Base-by-base conservation (phyloP, 441 rosid species). In the Erodium trifolium region DNA sequence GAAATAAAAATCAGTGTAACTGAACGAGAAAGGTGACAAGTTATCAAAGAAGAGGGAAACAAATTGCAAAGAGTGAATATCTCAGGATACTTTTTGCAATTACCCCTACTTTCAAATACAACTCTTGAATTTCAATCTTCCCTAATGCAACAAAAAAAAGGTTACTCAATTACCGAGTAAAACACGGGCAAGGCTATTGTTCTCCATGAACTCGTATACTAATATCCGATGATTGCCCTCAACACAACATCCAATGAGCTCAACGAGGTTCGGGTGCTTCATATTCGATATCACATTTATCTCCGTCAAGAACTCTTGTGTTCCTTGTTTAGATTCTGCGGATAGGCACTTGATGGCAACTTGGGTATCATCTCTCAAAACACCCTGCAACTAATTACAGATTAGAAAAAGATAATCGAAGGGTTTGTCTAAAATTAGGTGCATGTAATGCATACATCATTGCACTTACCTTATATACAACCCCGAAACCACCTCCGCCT, bases 401-500 rank as follows among this genome's bases (percentile, higher is more conserved):
- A 60, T 62, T 67, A 39, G 14, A 23, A 14, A 43, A 5, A 12
- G 17, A 66, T 4, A 27, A 53, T 14, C 4, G 14, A 53, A 53
- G 10, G 14, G 39, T 41, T 66, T 4, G 19, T 14, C 17, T 53
- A 53, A 3, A 14, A 5, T 0, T 18, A 53, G 60, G 8, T 16
- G 23, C 5, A 53, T 18, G 8, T 53, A 16, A 53, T 14, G 8
- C 0, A 5, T 0, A 34, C 37, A 17, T 53, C 2, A 53, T 53
- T 53, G n/a, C 6, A 14, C 78, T 83, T 68, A 93, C 97, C 95
- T 27, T 93, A 57, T 83, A 82, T 63, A 93, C 97, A 81, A 91
- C 91, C 68, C 99, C 99, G 78, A 79, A 93, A 66, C 93, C 97
- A 43, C 99, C 99, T 70, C 87, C 88, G n/a, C 99, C 97, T n/a